Percentiles rank a stretch among this genome's conserved stretches.
Evolutionary conservation across 2,329 filamentous ascomycete species (phyloP).

Genomic region (Pestalotiopsis sp.): DNA sequence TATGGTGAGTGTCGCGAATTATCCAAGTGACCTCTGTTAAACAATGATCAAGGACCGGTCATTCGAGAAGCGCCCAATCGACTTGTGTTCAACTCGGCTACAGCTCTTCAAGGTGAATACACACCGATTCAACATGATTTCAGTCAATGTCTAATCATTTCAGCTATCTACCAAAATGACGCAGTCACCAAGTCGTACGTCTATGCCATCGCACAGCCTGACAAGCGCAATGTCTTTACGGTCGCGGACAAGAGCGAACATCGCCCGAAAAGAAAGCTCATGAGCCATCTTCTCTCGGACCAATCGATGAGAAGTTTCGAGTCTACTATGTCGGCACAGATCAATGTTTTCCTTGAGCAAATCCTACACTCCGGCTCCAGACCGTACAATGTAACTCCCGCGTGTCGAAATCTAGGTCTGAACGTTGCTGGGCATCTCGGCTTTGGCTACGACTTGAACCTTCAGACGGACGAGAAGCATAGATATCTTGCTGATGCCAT

Average conservation of each 20-base stretch:
- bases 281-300: slow-evolving; percentile 3
- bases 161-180: slow-evolving; percentile 23
- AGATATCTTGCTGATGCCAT: background rate
- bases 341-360: slow-evolving; percentile 9
- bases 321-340: background rate
- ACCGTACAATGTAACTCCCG: background rate
- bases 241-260: slow-evolving; percentile 6
- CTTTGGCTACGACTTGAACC: slow-evolving; percentile 20
- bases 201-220: slow-evolving; percentile 18
- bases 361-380: slow-evolving; percentile 10
- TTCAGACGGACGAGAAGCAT: slow-evolving; percentile 16
- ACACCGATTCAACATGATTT: background rate
- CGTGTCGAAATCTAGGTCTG: slow-evolving; percentile 17
- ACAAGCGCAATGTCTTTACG: slow-evolving; percentile 13
- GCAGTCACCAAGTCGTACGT: slow-evolving; percentile 19
- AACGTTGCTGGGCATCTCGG: slow-evolving; percentile 20
- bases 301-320: slow-evolving; percentile 9
- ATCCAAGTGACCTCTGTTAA: background rate
- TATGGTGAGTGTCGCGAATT: background rate
- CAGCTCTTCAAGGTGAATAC: slow-evolving; percentile 13
- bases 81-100: slow-evolving; percentile 21
- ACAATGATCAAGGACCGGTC: slow-evolving; percentile 15
- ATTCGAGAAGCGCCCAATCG: slow-evolving; percentile 19
- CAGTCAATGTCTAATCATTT: background rate
- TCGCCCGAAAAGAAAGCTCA: slow-evolving; percentile 3